These are phyloP conservation scores for Populus nigra DNA, from an alignment of 345 rosid species.

Conservation along the genomic window DNA sequence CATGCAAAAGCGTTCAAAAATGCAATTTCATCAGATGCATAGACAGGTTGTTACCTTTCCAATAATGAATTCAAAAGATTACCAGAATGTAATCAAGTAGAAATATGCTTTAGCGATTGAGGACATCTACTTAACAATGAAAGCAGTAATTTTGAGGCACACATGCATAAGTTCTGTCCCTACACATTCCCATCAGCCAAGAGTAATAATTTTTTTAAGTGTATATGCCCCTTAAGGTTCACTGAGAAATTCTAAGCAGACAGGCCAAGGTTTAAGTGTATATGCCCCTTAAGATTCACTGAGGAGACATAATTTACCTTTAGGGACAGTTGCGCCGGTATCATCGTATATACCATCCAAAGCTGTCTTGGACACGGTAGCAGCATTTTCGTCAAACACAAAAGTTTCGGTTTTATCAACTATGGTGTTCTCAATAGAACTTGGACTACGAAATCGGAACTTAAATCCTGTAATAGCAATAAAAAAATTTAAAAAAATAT, in stretches of 20 bases:
- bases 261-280: no score
- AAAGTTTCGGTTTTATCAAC: constrained; percentile 13
- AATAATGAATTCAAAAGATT: constrained; percentile 42
- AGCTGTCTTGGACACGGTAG: constrained; percentile 25
- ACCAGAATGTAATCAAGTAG: not conserved
- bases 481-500: not conserved
- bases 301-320: constrained; percentile 23
- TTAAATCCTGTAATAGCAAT: constrained; percentile 45
- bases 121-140: not conserved
- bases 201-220: constrained; percentile 1
- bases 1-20: constrained; percentile 13
- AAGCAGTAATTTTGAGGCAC: not conserved
- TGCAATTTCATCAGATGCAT: not conserved
- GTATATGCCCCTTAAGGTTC: not conserved
- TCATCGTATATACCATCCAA: constrained; percentile 23
- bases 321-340: constrained; percentile 22
- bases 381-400: constrained; percentile 30
- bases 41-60: constrained; percentile 59
- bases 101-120: not conserved
- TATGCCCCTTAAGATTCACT: not conserved
- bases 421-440: constrained; percentile 20
- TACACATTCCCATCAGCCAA: not conserved
- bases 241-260: no score
- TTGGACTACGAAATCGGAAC: constrained; percentile 35
- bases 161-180: not conserved